Base-by-base conservation (phyloP, 208 protist species). In the Leishmania martiniquensis region DNA sequence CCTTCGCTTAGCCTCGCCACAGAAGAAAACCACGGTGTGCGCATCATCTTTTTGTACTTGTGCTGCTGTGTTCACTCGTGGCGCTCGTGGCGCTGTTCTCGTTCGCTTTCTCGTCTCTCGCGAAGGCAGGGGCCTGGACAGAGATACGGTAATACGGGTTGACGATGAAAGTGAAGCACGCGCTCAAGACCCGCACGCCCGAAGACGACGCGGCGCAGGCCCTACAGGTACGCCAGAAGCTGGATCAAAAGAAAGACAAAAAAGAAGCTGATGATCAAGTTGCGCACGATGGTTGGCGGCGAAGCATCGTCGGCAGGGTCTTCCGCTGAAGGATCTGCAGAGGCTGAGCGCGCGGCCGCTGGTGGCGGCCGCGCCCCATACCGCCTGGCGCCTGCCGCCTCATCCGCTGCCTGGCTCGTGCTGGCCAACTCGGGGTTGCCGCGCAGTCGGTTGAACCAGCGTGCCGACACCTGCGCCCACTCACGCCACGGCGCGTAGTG, bases 401-500 rank as follows among this genome's bases (percentile, higher is more conserved):
- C 49, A 17, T 39, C 39, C 20, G 12, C 71, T 45, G 10, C 15
- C 39, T 34, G 71, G 9, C 34, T 32, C 32, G 37, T 62, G 34
- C 63, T 63, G 29, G 76, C 68, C 57, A 74, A 32, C 49, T 52
- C 68, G 9, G 69, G 74, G 4, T 71, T 9, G 1, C 74, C 74
- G n/a, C 74, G 79, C 55, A 62, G 12, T 32, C 70, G 69, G 52
- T 59, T 42, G 65, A 71, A 77, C 73, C 77, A 77, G 22, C 44
- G 45, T n/a, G n/a, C 49, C 13, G 59, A 7, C 15, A 63, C 54
- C 37, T 49, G 62, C 0, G 62, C 12, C 77, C 81, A 85, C 68
- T 85, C 77, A n/a, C 80, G 80, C 87, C 89, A 93, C 49, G 89
- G 89, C 6, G 80, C 65, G 67, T 88, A 91, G 51, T 75, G 69